Conservation (phyloP, 1,284 basidiomycete genomes). For the Coniferiporia sulphurascens region DNA sequence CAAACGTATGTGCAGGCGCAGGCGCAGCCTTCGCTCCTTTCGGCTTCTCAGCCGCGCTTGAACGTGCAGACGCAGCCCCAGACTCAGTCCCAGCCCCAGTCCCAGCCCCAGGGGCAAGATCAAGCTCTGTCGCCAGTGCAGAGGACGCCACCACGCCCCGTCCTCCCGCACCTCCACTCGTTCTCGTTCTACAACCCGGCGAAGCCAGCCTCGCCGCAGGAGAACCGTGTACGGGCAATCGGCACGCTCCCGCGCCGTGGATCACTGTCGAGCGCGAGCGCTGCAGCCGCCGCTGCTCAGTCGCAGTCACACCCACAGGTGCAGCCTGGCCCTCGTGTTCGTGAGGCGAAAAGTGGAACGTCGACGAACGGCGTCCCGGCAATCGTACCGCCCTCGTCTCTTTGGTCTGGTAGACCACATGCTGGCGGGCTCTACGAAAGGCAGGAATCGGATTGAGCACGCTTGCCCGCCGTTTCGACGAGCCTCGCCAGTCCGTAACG, state of each 20-base stretch:
- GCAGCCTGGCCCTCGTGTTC: neutral
- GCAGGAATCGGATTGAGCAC: neutral
- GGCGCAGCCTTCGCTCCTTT: conserved; percentile 7
- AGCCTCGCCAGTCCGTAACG: neutral
- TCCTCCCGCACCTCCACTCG: conserved; percentile 15
- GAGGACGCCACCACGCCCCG: conserved; percentile 8
- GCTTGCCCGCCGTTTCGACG: neutral
- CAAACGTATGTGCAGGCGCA: neutral
- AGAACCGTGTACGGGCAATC: conserved; percentile 3
- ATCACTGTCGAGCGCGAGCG: conserved; percentile 15
- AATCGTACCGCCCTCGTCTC: neutral
- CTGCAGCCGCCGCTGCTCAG: conserved; percentile 1
- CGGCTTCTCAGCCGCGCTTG: neutral
- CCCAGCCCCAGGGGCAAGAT: too few relatives aligned
- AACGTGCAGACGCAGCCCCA: neutral
- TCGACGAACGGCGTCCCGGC: neutral
- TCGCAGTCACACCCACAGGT: neutral
- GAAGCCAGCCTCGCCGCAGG: conserved; percentile 6
- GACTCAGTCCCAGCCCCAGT: neutral
- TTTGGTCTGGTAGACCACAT: neutral
- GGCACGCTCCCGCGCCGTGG: conserved; percentile 13
- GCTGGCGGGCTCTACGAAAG: neutral
- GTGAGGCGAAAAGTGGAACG: too few relatives aligned
- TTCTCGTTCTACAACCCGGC: conserved; percentile 1
- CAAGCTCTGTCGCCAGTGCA: conserved; percentile 9